Base-by-base conservation (phyloP, 1,139 yeast species). In the Hansenula anomala region DNA sequence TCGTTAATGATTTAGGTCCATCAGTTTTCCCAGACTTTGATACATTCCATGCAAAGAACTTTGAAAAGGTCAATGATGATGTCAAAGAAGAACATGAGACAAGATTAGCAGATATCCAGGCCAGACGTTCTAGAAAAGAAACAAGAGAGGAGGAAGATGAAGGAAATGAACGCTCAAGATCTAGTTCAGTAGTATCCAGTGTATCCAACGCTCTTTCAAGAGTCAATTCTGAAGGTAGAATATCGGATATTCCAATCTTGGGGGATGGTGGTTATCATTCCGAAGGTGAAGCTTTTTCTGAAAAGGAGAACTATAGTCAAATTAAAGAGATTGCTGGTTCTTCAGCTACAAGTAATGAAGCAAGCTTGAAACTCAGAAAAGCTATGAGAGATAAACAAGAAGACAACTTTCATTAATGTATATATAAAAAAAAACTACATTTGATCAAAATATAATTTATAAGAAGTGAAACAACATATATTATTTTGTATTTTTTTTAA, bases 1-100 rank as follows among this genome's bases (percentile, higher is more conserved):
- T 79, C 27, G 74, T 82, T 47, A 73, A 79, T 44, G 71, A 66
- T 36, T 67, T 78, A 37, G 89, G 89, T 1, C 86, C 87, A 0
- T 71, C 66, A 29, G 69, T 82, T 36, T 80, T 80, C 55, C 80
- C 80, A 7, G 84, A 78, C 51, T 70, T 76, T 32, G 49, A 48
- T 26, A 35, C 37, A 9, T 34, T 34, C 22, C 26, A 28, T 3
- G 35, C 31, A 13, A 33, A 33, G 19, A 15, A 26, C 4, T 17
- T 16, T 12, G 28, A 37, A 6, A 12, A 33, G 4, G 18, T n/a
- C 6, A 38, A 30, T 14, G 32, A 39, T 6, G 37, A 41, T 2
- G 33, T 40, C 6, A 26, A 14, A 9, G 38, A 30, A 6, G 30
- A 34, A 15, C 34, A 36, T 16, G 23, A 25, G 9, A 27, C 17